Percentiles rank a stretch among this genome's conserved stretches.
Evolutionary conservation across 345 rosid genomes (phyloP).

Genomic region (Salix viminalis): DNA sequence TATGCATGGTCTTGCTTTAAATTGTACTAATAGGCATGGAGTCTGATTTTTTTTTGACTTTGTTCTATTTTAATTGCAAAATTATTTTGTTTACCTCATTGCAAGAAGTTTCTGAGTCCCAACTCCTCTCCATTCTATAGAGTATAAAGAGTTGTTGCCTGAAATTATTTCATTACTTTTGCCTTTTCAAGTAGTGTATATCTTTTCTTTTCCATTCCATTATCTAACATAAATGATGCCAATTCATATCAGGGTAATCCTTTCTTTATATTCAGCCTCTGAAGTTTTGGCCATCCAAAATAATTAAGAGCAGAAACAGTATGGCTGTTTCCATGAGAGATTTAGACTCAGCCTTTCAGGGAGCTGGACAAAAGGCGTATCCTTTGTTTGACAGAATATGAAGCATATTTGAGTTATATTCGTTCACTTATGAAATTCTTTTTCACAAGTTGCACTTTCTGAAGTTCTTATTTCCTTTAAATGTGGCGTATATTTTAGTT

Average conservation of each 20-base stretch:
- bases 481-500: background rate
- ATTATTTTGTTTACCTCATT: background rate
- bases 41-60: background rate
- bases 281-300: constrained; percentile 32
- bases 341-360: constrained; percentile 95
- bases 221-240: constrained; percentile 18
- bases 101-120: constrained; percentile 1
- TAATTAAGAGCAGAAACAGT: constrained; percentile 32
- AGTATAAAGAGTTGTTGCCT: background rate
- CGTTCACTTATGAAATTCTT: background rate
- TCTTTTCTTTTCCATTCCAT: background rate
- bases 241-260: constrained; percentile 26
- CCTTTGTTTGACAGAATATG: constrained; percentile 40
- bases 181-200: background rate
- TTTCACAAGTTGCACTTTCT: background rate
- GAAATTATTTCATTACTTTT: constrained; percentile 10
- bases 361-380: constrained; percentile 98
- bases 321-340: constrained; percentile 99
- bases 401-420: constrained; percentile 3
- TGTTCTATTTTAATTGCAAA: background rate
- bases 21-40: background rate
- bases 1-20: background rate
- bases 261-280: constrained; percentile 22
- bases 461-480: background rate
- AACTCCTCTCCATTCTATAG: background rate